These are phyloP conservation scores for Septoria petroselini DNA, from an alignment of 2,329 filamentous ascomycete species.

Conservation along the genomic window DNA sequence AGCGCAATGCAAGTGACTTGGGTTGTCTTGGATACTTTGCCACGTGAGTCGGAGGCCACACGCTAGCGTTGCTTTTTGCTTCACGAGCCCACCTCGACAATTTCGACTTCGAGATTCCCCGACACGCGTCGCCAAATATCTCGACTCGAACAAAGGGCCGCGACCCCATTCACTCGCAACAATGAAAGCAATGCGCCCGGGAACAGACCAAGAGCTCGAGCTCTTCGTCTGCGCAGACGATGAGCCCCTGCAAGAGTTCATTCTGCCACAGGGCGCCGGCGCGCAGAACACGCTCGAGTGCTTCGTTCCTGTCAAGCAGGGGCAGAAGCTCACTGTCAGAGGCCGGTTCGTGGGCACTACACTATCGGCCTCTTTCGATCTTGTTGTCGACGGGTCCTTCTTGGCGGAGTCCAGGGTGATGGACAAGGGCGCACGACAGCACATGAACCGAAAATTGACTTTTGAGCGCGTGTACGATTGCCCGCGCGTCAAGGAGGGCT, in stretches of 20 bases:
- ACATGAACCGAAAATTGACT: conserved; percentile 20
- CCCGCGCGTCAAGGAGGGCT: conserved; percentile 1
- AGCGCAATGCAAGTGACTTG: no score
- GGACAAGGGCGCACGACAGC: conserved; percentile 17
- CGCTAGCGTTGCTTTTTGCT: no score
- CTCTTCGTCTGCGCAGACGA: conserved; percentile 32
- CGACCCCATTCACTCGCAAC: not conserved
- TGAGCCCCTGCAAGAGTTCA: conserved; percentile 36
- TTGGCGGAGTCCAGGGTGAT: conserved; percentile 28
- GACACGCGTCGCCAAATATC: not conserved
- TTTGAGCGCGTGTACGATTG: conserved; percentile 21
- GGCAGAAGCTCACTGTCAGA: conserved; percentile 35
- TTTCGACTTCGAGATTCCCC: no score
- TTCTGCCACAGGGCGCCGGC: conserved; percentile 31
- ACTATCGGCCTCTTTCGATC: conserved; percentile 36
- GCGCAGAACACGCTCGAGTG: conserved; percentile 34
- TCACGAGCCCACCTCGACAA: no score
- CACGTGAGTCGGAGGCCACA: no score
- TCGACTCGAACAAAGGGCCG: no score
- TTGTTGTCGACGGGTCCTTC: conserved; percentile 41
- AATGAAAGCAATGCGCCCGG: conserved; percentile 42
- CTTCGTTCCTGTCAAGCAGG: conserved; percentile 39
- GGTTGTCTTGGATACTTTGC: not conserved
- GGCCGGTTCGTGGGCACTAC: conserved; percentile 38
- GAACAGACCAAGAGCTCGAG: conserved; percentile 37